Evolutionary conservation across 805 yeast species (phyloP), one percentile per base, ranked within the genome.

Genomic region (Kuraishia piskuri): DNA sequence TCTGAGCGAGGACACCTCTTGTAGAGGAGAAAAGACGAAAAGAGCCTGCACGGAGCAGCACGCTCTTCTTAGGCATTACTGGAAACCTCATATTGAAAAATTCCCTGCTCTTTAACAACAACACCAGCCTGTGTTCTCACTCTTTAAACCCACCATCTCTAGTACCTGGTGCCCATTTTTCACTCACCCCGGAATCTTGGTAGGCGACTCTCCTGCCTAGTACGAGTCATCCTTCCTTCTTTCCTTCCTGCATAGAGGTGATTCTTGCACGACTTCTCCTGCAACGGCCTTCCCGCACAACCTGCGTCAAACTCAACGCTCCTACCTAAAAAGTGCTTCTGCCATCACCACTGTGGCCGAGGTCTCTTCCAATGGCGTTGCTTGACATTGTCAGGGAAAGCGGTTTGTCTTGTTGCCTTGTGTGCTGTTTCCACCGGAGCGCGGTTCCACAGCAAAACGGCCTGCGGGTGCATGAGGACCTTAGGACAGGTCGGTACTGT

Each of bases 1-100:
- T 94, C 71, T 94, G 99, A 21, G 84, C 84, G 47, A 73, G 68
- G 10, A 60, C 61, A 23, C 54, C 23, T 8, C 45, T n/a, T 5
- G 52, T 17, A 4, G 54, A 22, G 45, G 49, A 47, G 20, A 47
- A n/a, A 31, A 31, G 14, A 31, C 40, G 40, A n/a, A 12, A 31
- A 3, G 40, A 31, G 14, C 40, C 40, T 10, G 17, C 40, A 12
- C 40, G 40, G 8, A 12, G 17, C 17, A 31, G 40, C 17, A 10
- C 40, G 17, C 40, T n/a, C n/a, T n/a, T 12, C 8, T 31, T 31
- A 31, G 9, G 17, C 4, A 14, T 31, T 14, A 31, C 17, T 31
- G 40, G 40, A 31, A 31, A 31, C 17, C 40, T 31, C 40, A 31
- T 31, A 31, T 10, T 31, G 17, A 12, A 4, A 10, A 14, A 3